phyloP scores from a whole-genome alignment of 805 yeast species.

The Ogataea saltuana region DNA sequence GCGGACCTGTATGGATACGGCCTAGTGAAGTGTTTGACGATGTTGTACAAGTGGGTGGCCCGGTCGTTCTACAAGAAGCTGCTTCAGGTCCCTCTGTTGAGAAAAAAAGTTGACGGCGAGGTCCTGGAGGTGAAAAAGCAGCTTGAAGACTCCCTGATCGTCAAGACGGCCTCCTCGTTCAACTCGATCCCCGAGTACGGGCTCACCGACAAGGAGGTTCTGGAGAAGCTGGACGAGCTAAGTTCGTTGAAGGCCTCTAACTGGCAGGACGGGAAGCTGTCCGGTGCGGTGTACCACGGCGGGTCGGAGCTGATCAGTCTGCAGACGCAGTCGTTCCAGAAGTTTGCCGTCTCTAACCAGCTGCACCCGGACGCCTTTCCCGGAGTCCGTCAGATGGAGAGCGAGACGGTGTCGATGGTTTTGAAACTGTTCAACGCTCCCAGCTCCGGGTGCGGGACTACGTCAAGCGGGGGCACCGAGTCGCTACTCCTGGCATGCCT shows the following conservation, averaged over 20 bases:
- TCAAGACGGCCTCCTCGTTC: constrained; percentile 49
- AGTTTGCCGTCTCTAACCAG: constrained; percentile 87
- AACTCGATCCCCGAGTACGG: constrained; percentile 62
- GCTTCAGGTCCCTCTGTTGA: constrained; percentile 39
- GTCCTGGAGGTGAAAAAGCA: constrained; percentile 46
- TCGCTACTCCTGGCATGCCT: constrained; percentile 83
- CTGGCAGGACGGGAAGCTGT: constrained; percentile 83
- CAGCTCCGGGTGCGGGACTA: constrained; percentile 66
- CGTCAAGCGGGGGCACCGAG: constrained; percentile 95
- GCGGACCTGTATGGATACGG: constrained; percentile 31
- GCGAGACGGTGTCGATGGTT: constrained; percentile 93
- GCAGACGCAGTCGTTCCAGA: constrained; percentile 75
- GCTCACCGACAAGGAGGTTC: constrained; percentile 46
- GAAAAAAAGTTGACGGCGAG: constrained; percentile 59
- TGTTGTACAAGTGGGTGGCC: constrained; percentile 7
- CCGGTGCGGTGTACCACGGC: constrained; percentile 97
- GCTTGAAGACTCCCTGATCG: constrained; percentile 60
- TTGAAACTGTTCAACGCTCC: constrained; percentile 82
- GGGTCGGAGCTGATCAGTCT: constrained; percentile 73
- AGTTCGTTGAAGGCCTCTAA: constrained; percentile 56
- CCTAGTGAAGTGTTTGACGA: constrained; percentile 12
- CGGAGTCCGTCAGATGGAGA: constrained; percentile 93
- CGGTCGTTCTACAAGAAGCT: constrained; percentile 15
- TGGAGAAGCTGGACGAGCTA: constrained; percentile 51
- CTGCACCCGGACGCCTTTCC: constrained; percentile 97